Conservation (phyloP, 2,329 filamentous ascomycete genomes). For the Trichoderma cornu-damae region DNA sequence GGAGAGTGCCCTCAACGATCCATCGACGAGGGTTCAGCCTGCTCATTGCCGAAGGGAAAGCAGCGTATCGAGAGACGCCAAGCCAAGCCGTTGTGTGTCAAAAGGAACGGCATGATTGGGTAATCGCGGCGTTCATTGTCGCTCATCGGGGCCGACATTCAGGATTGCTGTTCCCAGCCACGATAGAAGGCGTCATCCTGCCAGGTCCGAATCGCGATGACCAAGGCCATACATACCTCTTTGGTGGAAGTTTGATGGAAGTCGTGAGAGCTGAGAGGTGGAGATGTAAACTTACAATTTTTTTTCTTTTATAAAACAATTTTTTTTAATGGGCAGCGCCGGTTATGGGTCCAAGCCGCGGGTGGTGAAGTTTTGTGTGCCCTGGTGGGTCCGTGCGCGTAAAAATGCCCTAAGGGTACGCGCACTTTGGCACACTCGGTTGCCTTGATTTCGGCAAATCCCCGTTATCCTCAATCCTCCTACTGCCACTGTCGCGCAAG, state of each 20-base stretch:
- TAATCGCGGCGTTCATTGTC: not conserved
- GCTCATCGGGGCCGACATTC: conserved; percentile 28
- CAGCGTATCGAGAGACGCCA: conserved; percentile 50
- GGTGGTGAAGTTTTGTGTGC: conserved; percentile 36
- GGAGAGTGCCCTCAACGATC: conserved; percentile 61
- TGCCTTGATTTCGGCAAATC: conserved; percentile 36
- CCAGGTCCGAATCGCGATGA: conserved; percentile 30
- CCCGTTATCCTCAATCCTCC: conserved; percentile 29
- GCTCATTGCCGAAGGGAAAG: conserved; percentile 60
- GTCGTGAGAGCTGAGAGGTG: conserved; percentile 24
- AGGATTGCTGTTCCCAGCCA: conserved; percentile 60
- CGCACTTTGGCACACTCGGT: conserved; percentile 28
- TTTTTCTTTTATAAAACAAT: too few relatives aligned
- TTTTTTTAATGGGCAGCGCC: not conserved
- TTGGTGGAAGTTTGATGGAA: conserved; percentile 22
- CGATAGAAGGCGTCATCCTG: conserved; percentile 43
- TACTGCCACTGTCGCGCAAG: conserved; percentile 29
- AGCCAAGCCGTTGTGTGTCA: conserved; percentile 7
- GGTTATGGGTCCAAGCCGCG: conserved; percentile 17
- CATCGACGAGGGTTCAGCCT: conserved; percentile 61
- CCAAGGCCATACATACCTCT: conserved; percentile 42
- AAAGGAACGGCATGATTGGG: conserved; percentile 17
- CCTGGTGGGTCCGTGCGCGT: conserved; percentile 40
- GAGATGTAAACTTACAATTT: conserved; percentile 22
- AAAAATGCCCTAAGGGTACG: conserved; percentile 41